Evolutionary conservation across 78 protist genomes (phyloP), one percentile per base, ranked within the genome.

Genomic region (Planoprotostelium fungivorum): DNA sequence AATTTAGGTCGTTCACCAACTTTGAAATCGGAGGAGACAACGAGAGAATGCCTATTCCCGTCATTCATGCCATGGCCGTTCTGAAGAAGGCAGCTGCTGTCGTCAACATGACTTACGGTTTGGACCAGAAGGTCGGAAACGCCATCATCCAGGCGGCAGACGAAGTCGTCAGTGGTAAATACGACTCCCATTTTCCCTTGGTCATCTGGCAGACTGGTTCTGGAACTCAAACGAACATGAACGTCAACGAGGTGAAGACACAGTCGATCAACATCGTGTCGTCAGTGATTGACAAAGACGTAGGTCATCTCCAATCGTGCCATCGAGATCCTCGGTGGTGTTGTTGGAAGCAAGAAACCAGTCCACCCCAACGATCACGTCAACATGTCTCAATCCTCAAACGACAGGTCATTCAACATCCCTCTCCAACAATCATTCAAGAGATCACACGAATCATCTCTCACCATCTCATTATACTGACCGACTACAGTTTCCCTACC

Each of bases 291-390:
- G 63, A 87, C 63, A 1, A 37, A 35, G 34, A n/a, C 35, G 0
- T n/a, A 93, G 90, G 96, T 96, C 39, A 94, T 97, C 83, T 87
- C 98, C 36, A 95, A 96, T 88, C 88, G 98, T 31, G 97, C 98
- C 1, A 94, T 90, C 29, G 97, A 96, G 90, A 35, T 96, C 10
- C 84, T 93, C 84, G 98, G 99, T 0, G 98, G 98, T 5, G n/a
- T 92, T 36, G 98, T 98, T 31, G 73, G 73, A 51, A 10, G 92
- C 87, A 95, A 97, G 91, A 90, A 36, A 38, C 95, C 96, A 0
- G 96, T 98, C 37, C 99, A 98, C 84, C 99, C 99, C 37, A 98
- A 98, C 95, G 99, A 98, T 89, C 97, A 97, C 90, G 99, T 98
- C 86, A 98, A 98, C 94, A 87, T 86, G 86, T 88, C 95, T 25